phyloP scores from a whole-genome alignment of 345 rosid species.

The Hibiscus syriacus region DNA sequence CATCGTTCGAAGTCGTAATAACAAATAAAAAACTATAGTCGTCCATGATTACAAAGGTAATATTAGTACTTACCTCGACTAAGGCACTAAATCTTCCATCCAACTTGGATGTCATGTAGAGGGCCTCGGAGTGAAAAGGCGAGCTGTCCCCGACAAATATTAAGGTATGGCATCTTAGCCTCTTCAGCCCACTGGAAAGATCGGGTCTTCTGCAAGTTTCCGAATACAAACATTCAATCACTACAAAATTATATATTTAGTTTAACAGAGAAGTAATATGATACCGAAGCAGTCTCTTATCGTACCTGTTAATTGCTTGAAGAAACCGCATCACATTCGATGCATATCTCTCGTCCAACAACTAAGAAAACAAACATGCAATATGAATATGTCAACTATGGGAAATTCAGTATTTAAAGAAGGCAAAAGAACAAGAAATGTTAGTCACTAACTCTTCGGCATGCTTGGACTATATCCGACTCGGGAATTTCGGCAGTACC shows the following conservation, averaged over 20 bases:
- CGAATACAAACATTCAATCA: background rate
- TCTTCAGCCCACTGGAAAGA: constrained; percentile 60
- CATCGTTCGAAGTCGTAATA: background rate
- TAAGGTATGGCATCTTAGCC: constrained; percentile 76
- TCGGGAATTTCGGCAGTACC: constrained; percentile 73
- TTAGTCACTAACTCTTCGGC: constrained; percentile 58
- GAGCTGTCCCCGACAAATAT: constrained; percentile 86
- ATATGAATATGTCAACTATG: background rate
- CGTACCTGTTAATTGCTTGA: constrained; percentile 55
- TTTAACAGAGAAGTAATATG: background rate
- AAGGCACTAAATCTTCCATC: constrained; percentile 85
- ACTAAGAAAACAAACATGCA: constrained; percentile 28
- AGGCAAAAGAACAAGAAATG: background rate
- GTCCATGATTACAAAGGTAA: background rate
- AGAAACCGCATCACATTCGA: constrained; percentile 57
- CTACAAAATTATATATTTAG: background rate
- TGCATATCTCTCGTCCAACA: constrained; percentile 85
- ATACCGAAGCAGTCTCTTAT: background rate
- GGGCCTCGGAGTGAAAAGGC: constrained; percentile 84
- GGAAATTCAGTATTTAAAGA: background rate
- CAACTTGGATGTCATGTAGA: constrained; percentile 70
- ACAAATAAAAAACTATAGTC: background rate
- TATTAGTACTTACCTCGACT: constrained; percentile 62
- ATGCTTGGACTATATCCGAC: constrained; percentile 86
- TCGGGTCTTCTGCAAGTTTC: constrained; percentile 70